phyloP scores from a whole-genome alignment of 225 moss, liverwort and hornwort genomes.

The Asterella californica region DNA sequence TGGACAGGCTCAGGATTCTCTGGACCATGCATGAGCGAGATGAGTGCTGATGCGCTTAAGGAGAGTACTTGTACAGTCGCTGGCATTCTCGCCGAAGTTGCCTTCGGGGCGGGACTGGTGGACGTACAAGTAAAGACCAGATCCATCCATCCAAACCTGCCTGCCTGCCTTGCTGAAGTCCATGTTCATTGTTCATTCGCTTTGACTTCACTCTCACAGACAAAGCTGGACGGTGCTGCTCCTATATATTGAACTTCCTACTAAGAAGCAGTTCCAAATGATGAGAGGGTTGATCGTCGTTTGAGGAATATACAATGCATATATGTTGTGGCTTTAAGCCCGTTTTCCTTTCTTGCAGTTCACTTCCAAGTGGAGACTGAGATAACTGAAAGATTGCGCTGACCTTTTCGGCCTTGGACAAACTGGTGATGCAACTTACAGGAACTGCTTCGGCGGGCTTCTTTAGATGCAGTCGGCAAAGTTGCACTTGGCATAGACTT shows the following conservation, averaged over 20 bases:
- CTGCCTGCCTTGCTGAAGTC: not conserved
- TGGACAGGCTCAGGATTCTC: constrained; percentile 24
- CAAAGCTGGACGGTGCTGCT: no score
- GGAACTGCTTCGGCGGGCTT: constrained; percentile 25
- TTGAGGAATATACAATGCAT: no score
- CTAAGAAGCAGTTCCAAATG: no score
- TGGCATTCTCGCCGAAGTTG: not conserved
- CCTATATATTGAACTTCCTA: no score
- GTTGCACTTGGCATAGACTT: constrained; percentile 22
- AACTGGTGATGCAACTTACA: not conserved
- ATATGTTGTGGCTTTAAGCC: no score
- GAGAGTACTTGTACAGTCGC: constrained; percentile 16
- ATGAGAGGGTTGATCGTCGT: not conserved
- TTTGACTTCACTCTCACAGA: no score
- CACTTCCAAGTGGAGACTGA: not conserved
- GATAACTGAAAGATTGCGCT: not conserved
- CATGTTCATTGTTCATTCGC: no score
- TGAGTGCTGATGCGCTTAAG: constrained; percentile 20
- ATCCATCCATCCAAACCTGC: not conserved
- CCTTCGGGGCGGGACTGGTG: not conserved
- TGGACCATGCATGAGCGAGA: constrained; percentile 4
- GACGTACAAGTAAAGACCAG: constrained; percentile 27
- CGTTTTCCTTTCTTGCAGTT: no score
- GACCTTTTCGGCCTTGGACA: not conserved
- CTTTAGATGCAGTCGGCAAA: constrained; percentile 26